Conservation (phyloP, 495 filamentous ascomycete species). For the Lindgomyces ingoldianus region DNA sequence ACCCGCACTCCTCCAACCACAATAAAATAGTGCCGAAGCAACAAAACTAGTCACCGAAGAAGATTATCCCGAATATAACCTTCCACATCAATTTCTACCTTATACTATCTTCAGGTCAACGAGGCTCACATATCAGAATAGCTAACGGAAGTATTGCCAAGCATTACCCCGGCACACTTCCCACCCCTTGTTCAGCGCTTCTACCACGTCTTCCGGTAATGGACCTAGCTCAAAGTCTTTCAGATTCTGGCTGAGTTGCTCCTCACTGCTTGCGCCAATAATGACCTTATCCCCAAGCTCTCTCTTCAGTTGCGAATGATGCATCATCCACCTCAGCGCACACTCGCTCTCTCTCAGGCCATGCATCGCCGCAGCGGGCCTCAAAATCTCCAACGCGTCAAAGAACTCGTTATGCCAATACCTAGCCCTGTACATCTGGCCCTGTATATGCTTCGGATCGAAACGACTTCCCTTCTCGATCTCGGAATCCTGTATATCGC, state of each 20-base stretch:
- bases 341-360: constrained; percentile 78
- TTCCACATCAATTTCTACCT: background rate
- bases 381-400: constrained; percentile 69
- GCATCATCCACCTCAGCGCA: constrained; percentile 76
- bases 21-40: no score
- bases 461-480: constrained; percentile 54
- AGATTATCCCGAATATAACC: background rate
- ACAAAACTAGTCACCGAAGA: no score
- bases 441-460: constrained; percentile 69
- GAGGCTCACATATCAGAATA: background rate
- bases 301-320: constrained; percentile 77
- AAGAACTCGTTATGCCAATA: constrained; percentile 82
- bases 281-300: constrained; percentile 56
- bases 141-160: constrained; percentile 19
- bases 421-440: constrained; percentile 67
- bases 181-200: constrained; percentile 78
- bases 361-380: constrained; percentile 70
- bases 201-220: constrained; percentile 76
- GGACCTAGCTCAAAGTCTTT: constrained; percentile 79
- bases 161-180: constrained; percentile 1
- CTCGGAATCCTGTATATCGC: constrained; percentile 28
- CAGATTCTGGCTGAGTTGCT: constrained; percentile 76
- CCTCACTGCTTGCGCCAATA: constrained; percentile 72
- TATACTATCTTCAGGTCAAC: background rate
- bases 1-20: no score